Base-by-base conservation (phyloP, 768 basidiomycete genomes). In the Leccinum aurantiacum region DNA sequence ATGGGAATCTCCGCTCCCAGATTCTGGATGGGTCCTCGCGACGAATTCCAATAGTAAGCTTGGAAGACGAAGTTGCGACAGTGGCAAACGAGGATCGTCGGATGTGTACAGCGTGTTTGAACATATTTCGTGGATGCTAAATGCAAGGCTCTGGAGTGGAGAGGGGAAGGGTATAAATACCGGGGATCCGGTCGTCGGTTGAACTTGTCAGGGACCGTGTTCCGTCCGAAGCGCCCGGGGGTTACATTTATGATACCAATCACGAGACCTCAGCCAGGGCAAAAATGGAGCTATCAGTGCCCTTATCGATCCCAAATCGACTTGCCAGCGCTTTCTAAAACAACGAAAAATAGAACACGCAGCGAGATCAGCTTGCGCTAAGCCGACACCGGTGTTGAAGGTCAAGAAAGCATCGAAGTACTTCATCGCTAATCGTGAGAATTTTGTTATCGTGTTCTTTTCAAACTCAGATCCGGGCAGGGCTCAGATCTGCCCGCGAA, bases 1-100 rank as follows among this genome's bases (percentile, higher is more conserved):
- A 77, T 3, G 95, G 93, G 31, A 82, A 85, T 17, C 95, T 82
- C 9, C 95, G 81, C 70, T 96, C 95, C 93, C 93, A 97, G 57
- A 91, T 84, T 54, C 95, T 78, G 31, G 74, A 64, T 0, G 90
- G 87, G 69, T 95, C 90, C 71, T 97, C 95, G 41, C 88, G 84
- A 17, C 91, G 78, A 25, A 89, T 80, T 19, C 87, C 87, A 14
- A 89, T 63, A 22, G 76, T 79, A 19, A 80, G 73, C 56, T 68
- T 71, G 24, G 65, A 59, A n/a, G 69, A 49, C 9, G 72, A 62
- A 54, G 67, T 50, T 8, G 61, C 46, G 31, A 50, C 44, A 1
- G 66, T 71, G 22, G 63, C 54, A 35, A 71, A 62, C n/a, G 73
- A 62, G 25, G 71, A 63, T n/a, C 64, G 65, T 22, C 56, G 73